Evolutionary conservation across 1,284 basidiomycete genomes (phyloP).

Genomic region (Hypsizygus ulmarius): DNA sequence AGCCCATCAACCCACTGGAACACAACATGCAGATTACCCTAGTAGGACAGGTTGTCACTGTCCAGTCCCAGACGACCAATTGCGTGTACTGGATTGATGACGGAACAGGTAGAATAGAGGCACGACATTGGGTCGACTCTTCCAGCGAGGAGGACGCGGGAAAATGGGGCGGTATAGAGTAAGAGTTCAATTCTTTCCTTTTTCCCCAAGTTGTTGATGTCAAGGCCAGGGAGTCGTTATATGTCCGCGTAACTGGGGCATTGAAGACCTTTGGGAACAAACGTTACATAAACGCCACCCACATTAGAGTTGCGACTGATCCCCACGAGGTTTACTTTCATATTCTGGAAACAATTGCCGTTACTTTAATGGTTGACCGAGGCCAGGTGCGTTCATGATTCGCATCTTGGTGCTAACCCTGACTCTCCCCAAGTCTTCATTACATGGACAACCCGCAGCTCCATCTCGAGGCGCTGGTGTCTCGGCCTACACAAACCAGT

Average conservation of each 20-base stretch:
- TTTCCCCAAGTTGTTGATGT: conserved; percentile 1
- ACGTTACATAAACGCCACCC: conserved; percentile 76
- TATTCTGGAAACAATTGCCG: conserved; percentile 49
- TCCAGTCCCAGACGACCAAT: conserved; percentile 78
- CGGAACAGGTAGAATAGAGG: conserved; percentile 87
- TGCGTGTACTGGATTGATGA: conserved; percentile 83
- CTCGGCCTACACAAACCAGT: conserved; percentile 32
- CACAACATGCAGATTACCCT: conserved; percentile 53
- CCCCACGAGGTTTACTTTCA: conserved; percentile 87
- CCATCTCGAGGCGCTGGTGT: conserved; percentile 17
- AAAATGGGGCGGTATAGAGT: conserved; percentile 48
- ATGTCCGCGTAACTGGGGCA: conserved; percentile 87
- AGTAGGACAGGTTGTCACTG: conserved; percentile 79
- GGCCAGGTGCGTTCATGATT: conserved; percentile 35
- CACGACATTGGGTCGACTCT: conserved; percentile 85
- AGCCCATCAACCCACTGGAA: conserved; percentile 6
- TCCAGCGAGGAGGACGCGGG: conserved; percentile 44
- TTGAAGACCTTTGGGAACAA: conserved; percentile 86
- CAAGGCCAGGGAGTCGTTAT: conserved; percentile 62
- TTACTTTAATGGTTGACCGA: conserved; percentile 46
- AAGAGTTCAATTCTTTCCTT: conserved; percentile 19
- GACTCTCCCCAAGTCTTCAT: conserved; percentile 23
- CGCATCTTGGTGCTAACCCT: neutral
- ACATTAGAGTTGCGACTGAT: conserved; percentile 70
- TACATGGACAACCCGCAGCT: conserved; percentile 16